Percentiles rank a stretch among this genome's conserved stretches.
phyloP scores from a whole-genome alignment of 2,329 filamentous ascomycete species.

The Rhynchosporium agropyri region DNA sequence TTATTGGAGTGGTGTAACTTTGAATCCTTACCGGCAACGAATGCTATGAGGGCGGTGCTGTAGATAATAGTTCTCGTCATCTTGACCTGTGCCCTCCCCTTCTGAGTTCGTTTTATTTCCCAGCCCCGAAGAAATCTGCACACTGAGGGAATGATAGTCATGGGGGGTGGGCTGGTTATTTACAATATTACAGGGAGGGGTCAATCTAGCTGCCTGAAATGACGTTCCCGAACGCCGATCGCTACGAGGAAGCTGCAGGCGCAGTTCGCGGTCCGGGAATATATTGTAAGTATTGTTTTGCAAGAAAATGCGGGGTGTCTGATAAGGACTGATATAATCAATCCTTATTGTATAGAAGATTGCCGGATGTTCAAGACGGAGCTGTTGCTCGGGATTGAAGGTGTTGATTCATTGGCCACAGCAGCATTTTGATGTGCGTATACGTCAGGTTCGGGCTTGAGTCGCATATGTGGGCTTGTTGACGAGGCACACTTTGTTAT shows the following conservation, averaged over 20 bases:
- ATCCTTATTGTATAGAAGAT: neutral
- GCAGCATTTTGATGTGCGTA: constrained; percentile 4
- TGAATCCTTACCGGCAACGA: constrained; percentile 47
- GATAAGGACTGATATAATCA: constrained; percentile 1
- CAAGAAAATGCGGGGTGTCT: neutral
- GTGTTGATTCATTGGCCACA: constrained; percentile 16
- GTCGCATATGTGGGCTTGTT: constrained; percentile 26
- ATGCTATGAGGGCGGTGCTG: constrained; percentile 46
- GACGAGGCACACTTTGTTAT: constrained; percentile 29
- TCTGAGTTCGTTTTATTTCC: constrained; percentile 19
- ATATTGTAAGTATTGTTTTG: too few relatives aligned
- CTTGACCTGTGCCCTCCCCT: constrained; percentile 24
- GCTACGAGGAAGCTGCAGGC: neutral
- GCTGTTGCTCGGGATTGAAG: neutral
- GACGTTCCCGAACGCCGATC: neutral
- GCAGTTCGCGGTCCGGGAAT: constrained; percentile 23
- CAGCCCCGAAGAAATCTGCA: constrained; percentile 15
- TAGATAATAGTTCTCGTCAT: constrained; percentile 52
- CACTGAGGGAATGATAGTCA: constrained; percentile 3
- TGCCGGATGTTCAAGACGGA: constrained; percentile 11
- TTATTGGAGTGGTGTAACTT: constrained; percentile 26
- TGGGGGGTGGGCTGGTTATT: constrained; percentile 12
- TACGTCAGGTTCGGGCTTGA: constrained; percentile 17
- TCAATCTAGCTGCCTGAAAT: constrained; percentile 20
- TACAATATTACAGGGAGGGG: constrained; percentile 5